A percentile compares a stretch with the other conserved stretches of the same genome.
Conservation (phyloP, 1,139 yeast genomes). For the Protomyces lactucae-debilis region DNA sequence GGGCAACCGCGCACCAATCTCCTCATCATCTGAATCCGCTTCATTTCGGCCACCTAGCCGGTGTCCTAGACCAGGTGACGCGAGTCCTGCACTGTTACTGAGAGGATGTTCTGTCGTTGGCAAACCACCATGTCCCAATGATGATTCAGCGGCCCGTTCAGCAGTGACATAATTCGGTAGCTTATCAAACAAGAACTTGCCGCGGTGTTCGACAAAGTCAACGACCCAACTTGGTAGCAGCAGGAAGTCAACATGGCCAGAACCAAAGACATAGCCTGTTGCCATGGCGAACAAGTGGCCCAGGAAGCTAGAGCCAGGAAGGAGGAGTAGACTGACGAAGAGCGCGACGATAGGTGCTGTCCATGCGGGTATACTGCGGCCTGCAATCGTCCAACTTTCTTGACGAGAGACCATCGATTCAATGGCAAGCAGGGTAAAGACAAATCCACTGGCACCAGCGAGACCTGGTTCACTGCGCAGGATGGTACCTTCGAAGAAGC, state of each 20-base stretch:
- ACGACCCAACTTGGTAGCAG: conserved; percentile 10
- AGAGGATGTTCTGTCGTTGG: neutral
- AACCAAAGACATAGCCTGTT: conserved; percentile 7
- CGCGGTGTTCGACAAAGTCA: conserved; percentile 9
- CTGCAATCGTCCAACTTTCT: conserved; percentile 1
- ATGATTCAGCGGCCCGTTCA: conserved; percentile 1
- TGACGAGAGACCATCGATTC: conserved; percentile 13
- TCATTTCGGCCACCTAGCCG: neutral
- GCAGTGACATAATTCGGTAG: conserved; percentile 18
- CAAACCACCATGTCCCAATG: neutral
- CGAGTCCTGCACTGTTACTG: neutral
- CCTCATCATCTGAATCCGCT: neutral
- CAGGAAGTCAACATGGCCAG: conserved; percentile 17
- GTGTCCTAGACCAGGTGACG: neutral
- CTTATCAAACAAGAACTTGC: neutral
- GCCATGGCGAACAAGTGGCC: conserved; percentile 7
- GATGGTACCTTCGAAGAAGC: conserved; percentile 5
- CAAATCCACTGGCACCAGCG: conserved; percentile 54
- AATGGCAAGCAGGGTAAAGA: conserved; percentile 59
- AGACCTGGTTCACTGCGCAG: conserved; percentile 17
- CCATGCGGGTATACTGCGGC: conserved; percentile 1
- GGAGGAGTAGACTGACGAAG: neutral
- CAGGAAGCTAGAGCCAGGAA: conserved; percentile 9
- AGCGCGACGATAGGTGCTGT: conserved; percentile 4
- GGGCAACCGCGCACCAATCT: neutral